These are phyloP conservation scores for Globisporangium orthogonon DNA, from an alignment of 352 stramenopile species.

Conservation along the genomic window DNA sequence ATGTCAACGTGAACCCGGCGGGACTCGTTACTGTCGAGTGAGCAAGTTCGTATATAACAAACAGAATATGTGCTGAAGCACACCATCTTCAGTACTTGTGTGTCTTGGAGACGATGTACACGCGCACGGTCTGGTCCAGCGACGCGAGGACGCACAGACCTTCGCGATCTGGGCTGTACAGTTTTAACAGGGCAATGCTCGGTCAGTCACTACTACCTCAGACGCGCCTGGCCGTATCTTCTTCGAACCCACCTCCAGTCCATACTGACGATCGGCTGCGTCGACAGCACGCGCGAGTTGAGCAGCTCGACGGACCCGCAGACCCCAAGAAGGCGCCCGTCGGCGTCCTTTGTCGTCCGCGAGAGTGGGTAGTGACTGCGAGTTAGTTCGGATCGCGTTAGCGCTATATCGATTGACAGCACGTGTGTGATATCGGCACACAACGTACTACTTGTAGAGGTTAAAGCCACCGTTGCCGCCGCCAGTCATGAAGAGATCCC, in stretches of 20 bases:
- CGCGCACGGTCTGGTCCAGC: slow-evolving; percentile 93
- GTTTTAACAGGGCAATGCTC: slow-evolving; percentile 4
- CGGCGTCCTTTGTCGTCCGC: slow-evolving; percentile 79
- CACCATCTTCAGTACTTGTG: slow-evolving; percentile 87
- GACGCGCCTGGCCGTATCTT: background rate
- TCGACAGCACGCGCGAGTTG: slow-evolving; percentile 93
- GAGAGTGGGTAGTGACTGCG: slow-evolving; percentile 74
- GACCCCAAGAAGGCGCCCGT: slow-evolving; percentile 83
- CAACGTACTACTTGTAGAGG: slow-evolving; percentile 95
- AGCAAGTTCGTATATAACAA: background rate
- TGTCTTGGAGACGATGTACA: slow-evolving; percentile 95
- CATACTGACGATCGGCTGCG: slow-evolving; percentile 94
- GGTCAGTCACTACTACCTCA: background rate
- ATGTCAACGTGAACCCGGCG: slow-evolving; percentile 56
- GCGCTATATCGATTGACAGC: background rate
- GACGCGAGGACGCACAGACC: slow-evolving; percentile 89
- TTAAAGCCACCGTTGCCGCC: slow-evolving; percentile 96
- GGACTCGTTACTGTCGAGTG: slow-evolving; percentile 55
- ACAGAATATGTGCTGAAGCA: too few relatives aligned
- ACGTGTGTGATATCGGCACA: too few relatives aligned
- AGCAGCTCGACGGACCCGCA: slow-evolving; percentile 91
- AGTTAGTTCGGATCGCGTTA: background rate
- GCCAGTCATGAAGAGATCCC: slow-evolving; percentile 94
- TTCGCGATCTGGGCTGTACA: slow-evolving; percentile 83
- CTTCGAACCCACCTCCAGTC: slow-evolving; percentile 86